Conservation (phyloP, 345 rosid genomes). For the Luvunga scandens region DNA sequence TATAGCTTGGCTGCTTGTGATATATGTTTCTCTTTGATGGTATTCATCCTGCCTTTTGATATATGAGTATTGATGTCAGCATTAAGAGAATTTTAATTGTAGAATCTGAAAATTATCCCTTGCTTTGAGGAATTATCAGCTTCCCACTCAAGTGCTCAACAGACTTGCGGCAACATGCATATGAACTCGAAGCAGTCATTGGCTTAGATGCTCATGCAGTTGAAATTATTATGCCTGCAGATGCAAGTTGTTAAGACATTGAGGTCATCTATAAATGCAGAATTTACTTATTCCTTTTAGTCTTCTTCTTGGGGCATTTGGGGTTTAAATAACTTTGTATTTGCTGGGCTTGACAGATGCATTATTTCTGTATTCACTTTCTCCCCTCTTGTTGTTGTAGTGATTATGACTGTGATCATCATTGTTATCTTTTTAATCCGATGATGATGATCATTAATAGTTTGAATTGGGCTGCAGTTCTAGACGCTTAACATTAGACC, state of each 20-base stretch:
- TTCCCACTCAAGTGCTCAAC: conserved; percentile 65
- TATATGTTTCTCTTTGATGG: background rate
- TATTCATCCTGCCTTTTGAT: no score
- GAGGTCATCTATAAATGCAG: conserved; percentile 47
- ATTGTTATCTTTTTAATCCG: background rate
- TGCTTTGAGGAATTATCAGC: conserved; percentile 77
- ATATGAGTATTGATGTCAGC: no score
- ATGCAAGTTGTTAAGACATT: conserved; percentile 39
- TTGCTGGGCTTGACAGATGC: background rate
- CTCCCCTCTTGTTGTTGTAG: background rate
- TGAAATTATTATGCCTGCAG: conserved; percentile 55
- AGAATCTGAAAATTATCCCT: background rate
- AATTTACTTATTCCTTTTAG: background rate
- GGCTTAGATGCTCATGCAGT: conserved; percentile 67
- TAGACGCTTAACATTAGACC: no score
- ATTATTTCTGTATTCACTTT: no score
- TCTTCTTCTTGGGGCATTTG: background rate
- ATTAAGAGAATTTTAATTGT: no score
- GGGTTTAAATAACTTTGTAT: background rate
- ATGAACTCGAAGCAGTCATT: conserved; percentile 81
- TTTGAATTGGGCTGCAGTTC: background rate
- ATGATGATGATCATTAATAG: background rate
- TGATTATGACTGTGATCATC: background rate
- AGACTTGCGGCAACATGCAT: conserved; percentile 97
- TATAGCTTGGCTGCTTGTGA: background rate